phyloP scores from a whole-genome alignment of 208 protist genomes.

The Porcisia hertigi region DNA sequence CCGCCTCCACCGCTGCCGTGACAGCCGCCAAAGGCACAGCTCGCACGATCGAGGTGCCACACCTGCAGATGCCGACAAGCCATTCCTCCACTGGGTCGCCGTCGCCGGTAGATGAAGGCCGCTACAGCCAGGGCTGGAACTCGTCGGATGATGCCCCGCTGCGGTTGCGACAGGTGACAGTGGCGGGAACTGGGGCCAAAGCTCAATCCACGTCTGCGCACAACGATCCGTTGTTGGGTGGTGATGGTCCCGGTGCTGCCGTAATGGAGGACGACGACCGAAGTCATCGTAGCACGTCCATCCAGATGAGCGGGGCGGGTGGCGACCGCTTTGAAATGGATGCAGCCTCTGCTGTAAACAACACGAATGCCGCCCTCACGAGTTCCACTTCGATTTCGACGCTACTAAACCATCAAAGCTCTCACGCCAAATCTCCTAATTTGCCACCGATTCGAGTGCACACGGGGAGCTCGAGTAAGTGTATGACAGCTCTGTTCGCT shows the following conservation, averaged over 20 bases:
- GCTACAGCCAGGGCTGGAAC: slow-evolving; percentile 19
- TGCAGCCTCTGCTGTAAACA: background rate
- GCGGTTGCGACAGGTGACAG: slow-evolving; percentile 9
- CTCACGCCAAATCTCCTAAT: background rate
- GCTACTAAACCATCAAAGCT: slow-evolving; percentile 3
- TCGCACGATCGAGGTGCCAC: slow-evolving; percentile 24
- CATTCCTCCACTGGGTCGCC: slow-evolving; percentile 1
- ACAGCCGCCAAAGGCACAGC: background rate
- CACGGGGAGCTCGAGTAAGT: slow-evolving; percentile 59
- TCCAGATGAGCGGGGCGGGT: slow-evolving; percentile 8
- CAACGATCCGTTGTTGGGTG: background rate
- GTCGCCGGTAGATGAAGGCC: slow-evolving; percentile 9
- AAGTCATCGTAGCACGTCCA: slow-evolving; percentile 13
- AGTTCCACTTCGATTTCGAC: slow-evolving; percentile 5
- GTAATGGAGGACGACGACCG: slow-evolving; percentile 22
- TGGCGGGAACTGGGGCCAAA: background rate
- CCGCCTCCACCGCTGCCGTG: background rate
- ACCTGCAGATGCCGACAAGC: slow-evolving; percentile 18
- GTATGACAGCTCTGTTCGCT: slow-evolving; percentile 57
- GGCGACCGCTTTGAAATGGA: background rate
- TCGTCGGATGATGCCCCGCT: slow-evolving; percentile 21
- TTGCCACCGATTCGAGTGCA: slow-evolving; percentile 16
- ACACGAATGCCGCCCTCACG: background rate
- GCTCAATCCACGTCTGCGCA: background rate
- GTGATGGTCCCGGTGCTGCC: background rate